phyloP scores from a whole-genome alignment of 164 flowering plant species.

The Litsea cubeba region DNA sequence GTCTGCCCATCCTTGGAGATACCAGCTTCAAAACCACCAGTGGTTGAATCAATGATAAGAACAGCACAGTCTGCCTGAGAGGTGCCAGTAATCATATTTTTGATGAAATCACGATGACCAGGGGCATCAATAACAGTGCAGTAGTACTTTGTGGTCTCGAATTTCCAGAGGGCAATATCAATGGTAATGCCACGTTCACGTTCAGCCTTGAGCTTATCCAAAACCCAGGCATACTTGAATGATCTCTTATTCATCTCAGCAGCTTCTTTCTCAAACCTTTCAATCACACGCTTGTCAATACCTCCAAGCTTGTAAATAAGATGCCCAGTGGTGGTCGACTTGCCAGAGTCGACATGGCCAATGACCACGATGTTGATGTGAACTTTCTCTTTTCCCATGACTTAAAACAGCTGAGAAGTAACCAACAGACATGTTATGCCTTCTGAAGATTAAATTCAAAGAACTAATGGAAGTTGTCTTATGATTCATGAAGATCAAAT shows the following conservation, averaged over 20 bases:
- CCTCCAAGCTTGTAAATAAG: conserved; percentile 87
- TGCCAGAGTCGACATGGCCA: conserved; percentile 76
- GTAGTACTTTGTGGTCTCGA: conserved; percentile 82
- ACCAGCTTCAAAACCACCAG: conserved; percentile 90
- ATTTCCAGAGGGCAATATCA: conserved; percentile 80
- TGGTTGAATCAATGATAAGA: conserved; percentile 75
- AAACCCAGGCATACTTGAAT: conserved; percentile 83
- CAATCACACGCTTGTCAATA: conserved; percentile 89
- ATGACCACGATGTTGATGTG: conserved; percentile 64
- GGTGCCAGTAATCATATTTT: conserved; percentile 87
- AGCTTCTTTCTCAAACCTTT: conserved; percentile 85
- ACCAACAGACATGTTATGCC: not conserved
- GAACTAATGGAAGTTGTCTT: too few relatives aligned
- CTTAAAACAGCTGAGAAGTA: not conserved
- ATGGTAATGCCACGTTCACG: conserved; percentile 88
- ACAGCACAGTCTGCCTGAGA: conserved; percentile 86
- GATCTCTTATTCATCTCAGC: conserved; percentile 93
- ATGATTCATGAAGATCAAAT: too few relatives aligned
- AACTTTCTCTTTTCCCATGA: conserved; percentile 56
- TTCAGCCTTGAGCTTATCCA: conserved; percentile 85
- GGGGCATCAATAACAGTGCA: conserved; percentile 91
- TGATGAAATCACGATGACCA: conserved; percentile 81
- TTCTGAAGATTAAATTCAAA: too few relatives aligned
- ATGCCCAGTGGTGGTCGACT: conserved; percentile 73
- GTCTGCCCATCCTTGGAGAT: conserved; percentile 91